Percentiles rank a stretch among this genome's conserved stretches.
phyloP scores from a whole-genome alignment of 2,329 filamentous ascomycete species.

The Epichloe typhina region DNA sequence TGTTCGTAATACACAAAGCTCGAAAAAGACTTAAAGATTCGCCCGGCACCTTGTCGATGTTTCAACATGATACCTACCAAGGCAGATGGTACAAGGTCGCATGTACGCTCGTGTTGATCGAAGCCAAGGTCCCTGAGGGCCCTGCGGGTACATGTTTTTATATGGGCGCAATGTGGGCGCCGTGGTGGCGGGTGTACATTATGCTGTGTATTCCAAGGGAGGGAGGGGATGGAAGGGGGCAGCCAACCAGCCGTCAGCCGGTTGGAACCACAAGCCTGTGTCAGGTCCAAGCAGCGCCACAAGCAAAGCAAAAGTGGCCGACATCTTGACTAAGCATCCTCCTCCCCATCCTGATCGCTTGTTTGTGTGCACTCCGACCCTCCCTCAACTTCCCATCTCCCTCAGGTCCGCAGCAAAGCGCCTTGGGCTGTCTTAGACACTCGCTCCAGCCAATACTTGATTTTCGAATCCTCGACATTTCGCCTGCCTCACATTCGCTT shows the following conservation, averaged over 20 bases:
- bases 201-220: not conserved
- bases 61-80: too few relatives aligned
- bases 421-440: not conserved
- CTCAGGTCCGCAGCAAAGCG: not conserved
- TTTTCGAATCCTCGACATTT: not conserved
- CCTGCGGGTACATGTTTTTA: not conserved
- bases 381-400: not conserved
- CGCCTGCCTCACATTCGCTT: not conserved
- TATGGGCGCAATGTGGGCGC: not conserved
- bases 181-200: too few relatives aligned
- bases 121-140: too few relatives aligned
- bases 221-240: not conserved
- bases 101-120: too few relatives aligned
- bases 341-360: not conserved
- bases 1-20: not conserved
- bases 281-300: not conserved
- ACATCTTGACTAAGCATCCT: not conserved
- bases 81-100: too few relatives aligned
- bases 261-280: conserved; percentile 1
- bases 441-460: not conserved
- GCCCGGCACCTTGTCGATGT: too few relatives aligned
- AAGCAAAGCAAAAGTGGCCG: not conserved
- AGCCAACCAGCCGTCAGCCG: conserved; percentile 1
- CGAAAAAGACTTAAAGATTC: too few relatives aligned
- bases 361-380: too few relatives aligned